A percentile compares a stretch with the other conserved stretches of the same genome.
phyloP scores from a whole-genome alignment of 345 rosid genomes.

The Sonneratia caseolaris region DNA sequence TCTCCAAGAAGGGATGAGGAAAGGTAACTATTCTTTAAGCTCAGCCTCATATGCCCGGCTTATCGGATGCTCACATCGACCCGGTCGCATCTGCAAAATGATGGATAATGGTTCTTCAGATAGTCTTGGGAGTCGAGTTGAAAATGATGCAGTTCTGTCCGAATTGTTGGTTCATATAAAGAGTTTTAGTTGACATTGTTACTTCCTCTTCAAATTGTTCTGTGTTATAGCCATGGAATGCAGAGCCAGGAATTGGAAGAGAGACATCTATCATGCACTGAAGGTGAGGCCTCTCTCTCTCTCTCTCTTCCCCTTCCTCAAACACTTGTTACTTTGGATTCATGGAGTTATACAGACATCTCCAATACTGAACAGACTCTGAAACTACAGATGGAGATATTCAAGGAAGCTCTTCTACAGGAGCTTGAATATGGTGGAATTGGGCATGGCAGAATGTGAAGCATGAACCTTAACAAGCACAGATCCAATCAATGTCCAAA shows the following conservation, averaged over 20 bases:
- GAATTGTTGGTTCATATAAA: background rate
- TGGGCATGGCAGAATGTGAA: constrained; percentile 13
- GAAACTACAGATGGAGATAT: constrained; percentile 14
- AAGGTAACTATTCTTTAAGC: background rate
- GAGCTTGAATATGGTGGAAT: constrained; percentile 12
- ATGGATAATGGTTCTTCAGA: too few species aligned
- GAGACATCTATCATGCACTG: constrained; percentile 7
- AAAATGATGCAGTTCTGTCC: background rate
- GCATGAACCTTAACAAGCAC: background rate
- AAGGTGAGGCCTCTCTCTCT: constrained; percentile 1
- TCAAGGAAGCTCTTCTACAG: background rate
- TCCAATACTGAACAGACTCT: background rate
- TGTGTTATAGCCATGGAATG: background rate
- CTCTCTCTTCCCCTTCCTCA: background rate
- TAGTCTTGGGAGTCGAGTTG: background rate
- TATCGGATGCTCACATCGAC: background rate
- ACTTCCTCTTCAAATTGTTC: background rate
- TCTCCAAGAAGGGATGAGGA: constrained; percentile 3
- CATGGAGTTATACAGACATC: too few species aligned
- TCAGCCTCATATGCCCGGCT: too few species aligned
- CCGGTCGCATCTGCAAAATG: background rate
- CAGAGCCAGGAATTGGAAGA: constrained; percentile 13
- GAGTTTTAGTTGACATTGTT: too few species aligned
- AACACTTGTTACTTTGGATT: background rate
- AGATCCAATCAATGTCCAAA: background rate